phyloP scores from a whole-genome alignment of 768 basidiomycete species.

The Leccinum disarticulatum region DNA sequence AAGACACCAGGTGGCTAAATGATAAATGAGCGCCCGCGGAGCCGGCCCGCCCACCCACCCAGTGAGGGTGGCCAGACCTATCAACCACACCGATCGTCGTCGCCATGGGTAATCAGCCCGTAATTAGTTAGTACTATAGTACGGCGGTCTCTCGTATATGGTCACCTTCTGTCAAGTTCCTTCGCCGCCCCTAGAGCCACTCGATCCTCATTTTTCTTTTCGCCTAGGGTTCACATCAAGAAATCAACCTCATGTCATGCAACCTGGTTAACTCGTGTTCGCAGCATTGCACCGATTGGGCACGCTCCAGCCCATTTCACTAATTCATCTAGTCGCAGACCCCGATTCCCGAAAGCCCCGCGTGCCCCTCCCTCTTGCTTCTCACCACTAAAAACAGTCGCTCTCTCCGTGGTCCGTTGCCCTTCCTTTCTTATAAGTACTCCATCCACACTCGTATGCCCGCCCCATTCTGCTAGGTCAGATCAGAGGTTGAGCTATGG shows the following conservation, averaged over 20 bases:
- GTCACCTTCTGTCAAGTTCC: slow-evolving; percentile 22
- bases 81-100: slow-evolving; percentile 3
- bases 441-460: slow-evolving; percentile 24
- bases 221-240: slow-evolving; percentile 34
- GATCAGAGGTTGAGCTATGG: slow-evolving; percentile 23
- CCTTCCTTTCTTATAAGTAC: slow-evolving; percentile 28
- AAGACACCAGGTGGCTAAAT: slow-evolving; percentile 12
- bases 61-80: not conserved
- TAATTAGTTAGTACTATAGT: slow-evolving; percentile 6
- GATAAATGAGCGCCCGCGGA: slow-evolving; percentile 11
- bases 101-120: slow-evolving; percentile 7
- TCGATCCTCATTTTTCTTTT: slow-evolving; percentile 35
- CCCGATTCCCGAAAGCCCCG: slow-evolving; percentile 29
- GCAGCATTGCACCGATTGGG: slow-evolving; percentile 30
- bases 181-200: slow-evolving; percentile 34
- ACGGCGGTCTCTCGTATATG: slow-evolving; percentile 19
- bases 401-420: slow-evolving; percentile 22
- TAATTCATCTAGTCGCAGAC: slow-evolving; percentile 27
- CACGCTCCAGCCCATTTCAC: slow-evolving; percentile 27
- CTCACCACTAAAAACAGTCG: slow-evolving; percentile 29
- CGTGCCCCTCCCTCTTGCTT: slow-evolving; percentile 22
- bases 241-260: slow-evolving; percentile 36
- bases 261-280: slow-evolving; percentile 39
- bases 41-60: not conserved
- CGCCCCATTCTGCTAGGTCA: slow-evolving; percentile 27